Evolutionary conservation across 192 early-diverging fungal species (phyloP), one percentile per base, ranked within the genome.

Genomic region (Cladochytrium replicatum): DNA sequence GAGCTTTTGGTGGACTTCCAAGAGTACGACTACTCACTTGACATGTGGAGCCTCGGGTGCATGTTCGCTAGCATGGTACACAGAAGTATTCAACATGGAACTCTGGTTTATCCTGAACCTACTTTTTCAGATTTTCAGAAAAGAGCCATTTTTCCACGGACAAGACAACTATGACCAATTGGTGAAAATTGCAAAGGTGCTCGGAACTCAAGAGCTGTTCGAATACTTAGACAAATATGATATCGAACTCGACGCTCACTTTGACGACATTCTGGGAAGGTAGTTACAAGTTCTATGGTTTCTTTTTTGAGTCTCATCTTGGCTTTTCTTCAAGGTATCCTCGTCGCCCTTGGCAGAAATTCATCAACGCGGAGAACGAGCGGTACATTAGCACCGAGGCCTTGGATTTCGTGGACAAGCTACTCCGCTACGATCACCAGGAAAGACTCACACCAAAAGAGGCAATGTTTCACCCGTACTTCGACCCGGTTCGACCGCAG

Each of bases 161-260:
- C 89, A 94, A 58, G 91, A 95, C 72, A 97, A 97, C 67, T 87
- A 91, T 67, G 96, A 99, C 61, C 96, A 99, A 74, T 78, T 99
- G 55, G 95, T 99, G 43, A 92, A 93, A 67, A 99, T 99, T 63
- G 93, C 92, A 40, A 91, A 90, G 60, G 91, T 99, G 3, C 75
- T 99, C 40, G 95, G 95, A 3, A 99, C 95, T 22, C 92, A 99
- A 55, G 91, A 94, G 26, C 72, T 99, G 41, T 80, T 85, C 55
- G 76, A 76, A 22, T 99, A 99, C 57, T 55, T 95, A 49, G 85
- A 91, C 54, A 97, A 97, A 64, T 99, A 99, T 67, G 84, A 89
- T 46, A 86, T 99, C 61, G 81, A 83, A 52, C 74, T 97, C 46
- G 87, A 91, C 66, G 69, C 75, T 32, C 86, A 88, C 50, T 95